These are phyloP conservation scores for Alnus rubra DNA, from an alignment of 306 rosid species.

Conservation along the genomic window DNA sequence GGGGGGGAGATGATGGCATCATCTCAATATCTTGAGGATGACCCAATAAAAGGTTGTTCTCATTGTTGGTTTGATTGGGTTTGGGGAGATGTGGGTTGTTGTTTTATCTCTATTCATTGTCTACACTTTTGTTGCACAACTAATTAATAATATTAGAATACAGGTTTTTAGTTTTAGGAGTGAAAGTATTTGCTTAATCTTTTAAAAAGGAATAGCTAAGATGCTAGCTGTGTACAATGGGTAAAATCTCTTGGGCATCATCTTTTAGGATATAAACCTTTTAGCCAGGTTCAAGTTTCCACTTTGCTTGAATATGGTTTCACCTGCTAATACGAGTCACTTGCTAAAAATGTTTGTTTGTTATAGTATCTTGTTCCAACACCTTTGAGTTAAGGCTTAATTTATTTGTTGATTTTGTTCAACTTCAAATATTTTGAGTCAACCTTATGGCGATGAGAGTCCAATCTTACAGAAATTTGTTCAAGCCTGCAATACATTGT, in stretches of 20 bases:
- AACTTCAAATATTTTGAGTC: conserved; percentile 1
- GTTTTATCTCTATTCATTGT: neutral
- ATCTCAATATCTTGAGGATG: neutral
- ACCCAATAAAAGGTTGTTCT: neutral
- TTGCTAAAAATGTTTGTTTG: neutral
- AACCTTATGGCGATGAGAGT: neutral
- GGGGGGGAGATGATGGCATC: neutral
- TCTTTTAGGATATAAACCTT: neutral
- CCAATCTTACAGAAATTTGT: neutral
- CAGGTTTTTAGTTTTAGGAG: neutral
- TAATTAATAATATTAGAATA: neutral
- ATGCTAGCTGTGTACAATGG: neutral
- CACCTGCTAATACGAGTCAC: neutral
- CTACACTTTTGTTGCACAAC: neutral
- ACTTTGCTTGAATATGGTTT: neutral
- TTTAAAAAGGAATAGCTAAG: neutral
- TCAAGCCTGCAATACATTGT: neutral
- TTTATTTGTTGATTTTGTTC: neutral
- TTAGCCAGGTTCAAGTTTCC: neutral
- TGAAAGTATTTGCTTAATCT: neutral
- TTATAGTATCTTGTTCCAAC: neutral
- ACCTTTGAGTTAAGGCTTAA: neutral
- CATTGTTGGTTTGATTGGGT: neutral
- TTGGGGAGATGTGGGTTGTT: neutral
- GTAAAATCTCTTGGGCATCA: neutral